Evolutionary conservation across 768 basidiomycete species (phyloP).

Genomic region (Podaxis carcinomalis): DNA sequence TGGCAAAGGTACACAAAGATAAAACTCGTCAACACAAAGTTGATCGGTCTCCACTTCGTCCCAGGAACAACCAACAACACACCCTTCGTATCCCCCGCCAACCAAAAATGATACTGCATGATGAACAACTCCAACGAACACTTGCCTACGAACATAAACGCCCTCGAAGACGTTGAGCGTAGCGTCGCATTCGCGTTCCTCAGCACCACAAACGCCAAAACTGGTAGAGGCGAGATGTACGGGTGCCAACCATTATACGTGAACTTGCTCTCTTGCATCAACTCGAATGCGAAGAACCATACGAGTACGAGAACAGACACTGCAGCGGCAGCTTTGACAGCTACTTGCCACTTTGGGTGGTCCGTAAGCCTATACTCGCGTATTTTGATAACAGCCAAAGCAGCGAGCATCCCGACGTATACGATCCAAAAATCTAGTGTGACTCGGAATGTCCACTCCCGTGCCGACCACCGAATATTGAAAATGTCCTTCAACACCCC

Average conservation of each 20-base stretch:
- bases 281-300: conserved; percentile 85
- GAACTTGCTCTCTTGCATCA: conserved; percentile 74
- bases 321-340: conserved; percentile 43
- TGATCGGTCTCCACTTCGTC: conserved; percentile 66
- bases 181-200: conserved; percentile 71
- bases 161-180: conserved; percentile 61
- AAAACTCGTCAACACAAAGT: conserved; percentile 69
- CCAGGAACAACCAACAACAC: conserved; percentile 78
- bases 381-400: conserved; percentile 69
- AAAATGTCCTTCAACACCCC: conserved; percentile 57
- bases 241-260: conserved; percentile 85
- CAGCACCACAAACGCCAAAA: conserved; percentile 69
- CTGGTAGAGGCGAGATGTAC: conserved; percentile 77
- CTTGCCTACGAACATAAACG: conserved; percentile 79
- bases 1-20: conserved; percentile 82
- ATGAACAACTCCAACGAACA: conserved; percentile 92
- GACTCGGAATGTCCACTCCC: conserved; percentile 87
- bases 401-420: conserved; percentile 80
- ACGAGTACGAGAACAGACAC: conserved; percentile 49
- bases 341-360: conserved; percentile 58
- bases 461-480: conserved; percentile 78
- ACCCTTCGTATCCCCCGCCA: conserved; percentile 80
- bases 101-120: conserved; percentile 85
- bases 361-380: conserved; percentile 72
- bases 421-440: conserved; percentile 87